Evolutionary conservation across 441 rosid species (phyloP).

Genomic region (Pelargonium australe): DNA sequence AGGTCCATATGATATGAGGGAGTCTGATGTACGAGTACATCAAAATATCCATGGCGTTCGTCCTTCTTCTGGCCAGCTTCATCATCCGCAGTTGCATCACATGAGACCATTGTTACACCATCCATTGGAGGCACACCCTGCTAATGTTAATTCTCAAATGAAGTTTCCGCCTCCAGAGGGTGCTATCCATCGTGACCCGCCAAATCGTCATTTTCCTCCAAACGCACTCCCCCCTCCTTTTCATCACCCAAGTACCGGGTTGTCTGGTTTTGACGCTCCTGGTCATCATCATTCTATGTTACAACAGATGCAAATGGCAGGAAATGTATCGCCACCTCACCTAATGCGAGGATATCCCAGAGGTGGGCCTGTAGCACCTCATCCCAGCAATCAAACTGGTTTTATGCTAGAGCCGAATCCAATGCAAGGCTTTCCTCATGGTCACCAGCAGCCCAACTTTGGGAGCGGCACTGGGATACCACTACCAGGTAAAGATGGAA

Average conservation of each 20-base stretch:
- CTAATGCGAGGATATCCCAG: constrained; percentile 52
- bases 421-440: constrained; percentile 58
- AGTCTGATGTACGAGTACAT: constrained; percentile 35
- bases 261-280: constrained; percentile 56
- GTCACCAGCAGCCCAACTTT: constrained; percentile 57
- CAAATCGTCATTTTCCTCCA: constrained; percentile 51
- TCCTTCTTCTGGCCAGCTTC: constrained; percentile 47
- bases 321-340: constrained; percentile 54
- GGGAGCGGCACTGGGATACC: constrained; percentile 31
- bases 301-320: constrained; percentile 62
- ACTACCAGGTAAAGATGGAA: constrained; percentile 34
- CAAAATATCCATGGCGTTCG: constrained; percentile 25
- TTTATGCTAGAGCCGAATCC: constrained; percentile 49
- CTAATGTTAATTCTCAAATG: constrained; percentile 49
- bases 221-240: constrained; percentile 58
- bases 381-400: constrained; percentile 52
- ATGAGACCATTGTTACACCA: constrained; percentile 42
- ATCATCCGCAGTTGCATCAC: constrained; percentile 46
- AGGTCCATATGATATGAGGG: constrained; percentile 46
- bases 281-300: constrained; percentile 40
- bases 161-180: constrained; percentile 51
- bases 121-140: constrained; percentile 52
- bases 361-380: constrained; percentile 37
- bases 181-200: constrained; percentile 42
- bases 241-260: constrained; percentile 44